phyloP scores from a whole-genome alignment of 768 basidiomycete species.

The Psilocybe cubensis region DNA sequence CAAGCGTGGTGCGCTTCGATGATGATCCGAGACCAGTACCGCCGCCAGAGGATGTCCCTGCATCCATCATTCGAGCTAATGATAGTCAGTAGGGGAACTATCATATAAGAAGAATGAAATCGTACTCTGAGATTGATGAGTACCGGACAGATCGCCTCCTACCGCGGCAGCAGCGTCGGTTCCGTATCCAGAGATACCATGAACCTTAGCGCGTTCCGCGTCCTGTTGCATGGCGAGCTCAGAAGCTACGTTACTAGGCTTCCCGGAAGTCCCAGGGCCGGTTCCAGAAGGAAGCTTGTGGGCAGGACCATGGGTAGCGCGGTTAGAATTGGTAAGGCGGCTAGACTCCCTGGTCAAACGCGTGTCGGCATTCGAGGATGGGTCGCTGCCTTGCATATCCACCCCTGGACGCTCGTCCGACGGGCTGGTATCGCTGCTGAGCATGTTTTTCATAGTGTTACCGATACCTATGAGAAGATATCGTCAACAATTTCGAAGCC shows the following conservation, averaged over 20 bases:
- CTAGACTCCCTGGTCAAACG: slow-evolving; percentile 1
- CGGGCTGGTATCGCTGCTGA: slow-evolving; percentile 11
- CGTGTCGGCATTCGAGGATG: background rate
- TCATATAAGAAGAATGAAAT: background rate
- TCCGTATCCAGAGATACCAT: slow-evolving; percentile 12
- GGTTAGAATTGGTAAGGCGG: background rate
- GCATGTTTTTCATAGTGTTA: slow-evolving; percentile 18
- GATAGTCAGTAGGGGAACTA: background rate
- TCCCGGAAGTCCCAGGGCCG: slow-evolving; percentile 16
- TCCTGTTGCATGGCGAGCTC: slow-evolving; percentile 10
- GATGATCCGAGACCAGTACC: background rate
- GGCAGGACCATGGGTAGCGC: background rate
- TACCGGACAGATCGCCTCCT: slow-evolving; percentile 7
- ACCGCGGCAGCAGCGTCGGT: slow-evolving; percentile 17
- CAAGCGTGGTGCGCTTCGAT: background rate
- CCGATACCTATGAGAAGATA: slow-evolving; percentile 9
- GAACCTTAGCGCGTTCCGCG: background rate
- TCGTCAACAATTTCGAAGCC: background rate
- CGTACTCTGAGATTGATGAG: slow-evolving; percentile 7
- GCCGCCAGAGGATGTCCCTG: background rate
- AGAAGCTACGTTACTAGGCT: slow-evolving; percentile 1
- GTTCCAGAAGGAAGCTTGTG: slow-evolving; percentile 17
- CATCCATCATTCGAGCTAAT: background rate
- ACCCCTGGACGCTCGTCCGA: background rate
- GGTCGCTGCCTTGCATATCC: background rate